phyloP scores from a whole-genome alignment of 2,329 filamentous ascomycete species.

The Xylariales sp. region DNA sequence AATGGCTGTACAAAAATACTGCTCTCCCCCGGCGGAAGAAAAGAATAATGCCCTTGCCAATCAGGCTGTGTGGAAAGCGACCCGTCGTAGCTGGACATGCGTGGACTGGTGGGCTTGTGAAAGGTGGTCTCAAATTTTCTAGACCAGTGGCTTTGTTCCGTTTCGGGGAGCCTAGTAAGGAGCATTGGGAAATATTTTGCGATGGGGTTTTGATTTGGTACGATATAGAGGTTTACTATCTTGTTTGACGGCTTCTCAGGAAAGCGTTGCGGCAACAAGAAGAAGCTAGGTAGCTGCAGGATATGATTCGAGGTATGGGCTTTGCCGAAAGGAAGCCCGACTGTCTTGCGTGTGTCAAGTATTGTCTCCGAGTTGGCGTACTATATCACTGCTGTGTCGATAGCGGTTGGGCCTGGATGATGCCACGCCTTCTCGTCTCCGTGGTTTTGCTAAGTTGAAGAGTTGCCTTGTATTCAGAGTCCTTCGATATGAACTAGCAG shows the following conservation, averaged over 20 bases:
- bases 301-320: slow-evolving; percentile 11
- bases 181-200: slow-evolving; percentile 61
- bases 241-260: slow-evolving; percentile 15
- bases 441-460: slow-evolving; percentile 17
- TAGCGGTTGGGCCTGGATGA: background rate
- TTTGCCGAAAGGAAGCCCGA: slow-evolving; percentile 8
- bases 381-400: slow-evolving; percentile 8
- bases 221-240: slow-evolving; percentile 34
- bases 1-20: slow-evolving; percentile 59
- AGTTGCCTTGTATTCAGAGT: background rate
- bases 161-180: slow-evolving; percentile 64
- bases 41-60: slow-evolving; percentile 68
- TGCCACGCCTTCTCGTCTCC: slow-evolving; percentile 10
- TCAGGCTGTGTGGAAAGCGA: slow-evolving; percentile 65
- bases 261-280: slow-evolving; percentile 18
- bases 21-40: slow-evolving; percentile 59
- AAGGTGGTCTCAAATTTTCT: slow-evolving; percentile 63
- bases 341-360: background rate
- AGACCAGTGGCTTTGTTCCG: slow-evolving; percentile 67
- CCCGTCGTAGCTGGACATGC: slow-evolving; percentile 69
- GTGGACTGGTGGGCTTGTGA: slow-evolving; percentile 60
- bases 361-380: background rate
- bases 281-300: slow-evolving; percentile 3
- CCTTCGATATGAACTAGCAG: slow-evolving; percentile 8
- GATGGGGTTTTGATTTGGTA: slow-evolving; percentile 33